Evolutionary conservation across 495 filamentous ascomycete species (phyloP).

Genomic region (Podospora pseudoanserina): DNA sequence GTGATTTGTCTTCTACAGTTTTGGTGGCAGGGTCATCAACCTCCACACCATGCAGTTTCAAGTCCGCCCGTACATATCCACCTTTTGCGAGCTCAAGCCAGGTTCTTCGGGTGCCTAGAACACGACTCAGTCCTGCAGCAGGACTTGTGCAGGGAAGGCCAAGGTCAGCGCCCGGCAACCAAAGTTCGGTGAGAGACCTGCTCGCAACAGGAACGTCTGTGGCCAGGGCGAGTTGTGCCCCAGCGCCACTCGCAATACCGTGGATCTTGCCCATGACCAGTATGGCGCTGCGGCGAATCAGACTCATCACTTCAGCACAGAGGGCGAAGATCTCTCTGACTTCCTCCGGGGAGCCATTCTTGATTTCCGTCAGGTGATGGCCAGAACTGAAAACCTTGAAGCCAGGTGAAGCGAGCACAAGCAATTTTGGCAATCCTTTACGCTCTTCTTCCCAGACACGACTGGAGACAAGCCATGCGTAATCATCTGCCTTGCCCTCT

Average conservation of each 20-base stretch:
- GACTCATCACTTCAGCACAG: slow-evolving; percentile 28
- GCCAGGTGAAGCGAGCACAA: slow-evolving; percentile 27
- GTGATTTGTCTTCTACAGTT: background rate
- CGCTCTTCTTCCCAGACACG: slow-evolving; percentile 19
- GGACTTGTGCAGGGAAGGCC: slow-evolving; percentile 31
- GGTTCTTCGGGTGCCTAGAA: slow-evolving; percentile 10
- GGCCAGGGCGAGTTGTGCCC: slow-evolving; percentile 29
- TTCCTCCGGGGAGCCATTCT: background rate
- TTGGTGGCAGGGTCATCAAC: slow-evolving; percentile 12
- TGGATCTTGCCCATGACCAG: slow-evolving; percentile 23
- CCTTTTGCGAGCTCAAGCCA: slow-evolving; percentile 16
- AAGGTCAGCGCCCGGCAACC: slow-evolving; percentile 25
- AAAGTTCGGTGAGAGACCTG: slow-evolving; percentile 10
- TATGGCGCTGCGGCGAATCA: slow-evolving; percentile 28
- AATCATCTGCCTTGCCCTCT: background rate
- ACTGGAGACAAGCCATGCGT: slow-evolving; percentile 25
- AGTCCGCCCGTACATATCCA: slow-evolving; percentile 1
- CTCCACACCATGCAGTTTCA: slow-evolving; percentile 9
- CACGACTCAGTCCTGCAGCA: slow-evolving; percentile 19
- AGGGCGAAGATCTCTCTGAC: slow-evolving; percentile 22
- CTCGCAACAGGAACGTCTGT: slow-evolving; percentile 25
- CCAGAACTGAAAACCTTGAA: slow-evolving; percentile 28
- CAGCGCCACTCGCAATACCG: slow-evolving; percentile 27
- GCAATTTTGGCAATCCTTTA: slow-evolving; percentile 16
- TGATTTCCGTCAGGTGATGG: slow-evolving; percentile 27